Evolutionary conservation across 139 green algal species (phyloP).

Genomic region (Eudorina sp.): DNA sequence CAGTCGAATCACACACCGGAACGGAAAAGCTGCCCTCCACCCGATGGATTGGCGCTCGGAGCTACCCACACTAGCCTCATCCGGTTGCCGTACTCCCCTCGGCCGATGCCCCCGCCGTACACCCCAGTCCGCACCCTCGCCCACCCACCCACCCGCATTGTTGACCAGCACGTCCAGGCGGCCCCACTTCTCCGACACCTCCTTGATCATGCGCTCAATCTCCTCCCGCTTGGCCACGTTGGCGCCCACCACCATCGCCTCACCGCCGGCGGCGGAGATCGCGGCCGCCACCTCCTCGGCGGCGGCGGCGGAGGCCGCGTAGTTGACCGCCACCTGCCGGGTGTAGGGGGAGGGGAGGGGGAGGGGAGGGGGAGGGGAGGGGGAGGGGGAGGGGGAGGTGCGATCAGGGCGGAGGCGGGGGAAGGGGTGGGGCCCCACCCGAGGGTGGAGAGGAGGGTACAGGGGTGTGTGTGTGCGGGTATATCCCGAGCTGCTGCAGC

Average conservation of each 20-base stretch:
- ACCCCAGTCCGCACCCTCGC: too few species aligned
- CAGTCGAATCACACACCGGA: too few species aligned
- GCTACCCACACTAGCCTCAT: too few species aligned
- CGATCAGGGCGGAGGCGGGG: too few species aligned
- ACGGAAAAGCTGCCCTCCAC: too few species aligned
- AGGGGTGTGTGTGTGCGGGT: too few species aligned
- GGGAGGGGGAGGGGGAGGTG: neutral
- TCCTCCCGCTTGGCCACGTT: constrained; percentile 84
- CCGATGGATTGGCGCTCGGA: too few species aligned
- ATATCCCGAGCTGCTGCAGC: too few species aligned
- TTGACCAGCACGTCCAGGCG: constrained; percentile 98
- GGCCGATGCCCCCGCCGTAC: neutral
- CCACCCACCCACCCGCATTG: constrained; percentile 88
- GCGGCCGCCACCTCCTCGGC: constrained; percentile 89
- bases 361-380: neutral
- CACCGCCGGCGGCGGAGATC: constrained; percentile 76
- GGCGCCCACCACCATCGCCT: constrained; percentile 85
- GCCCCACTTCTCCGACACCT: constrained; percentile 86
- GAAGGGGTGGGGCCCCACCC: too few species aligned
- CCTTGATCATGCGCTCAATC: constrained; percentile 84
- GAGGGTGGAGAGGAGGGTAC: too few species aligned
- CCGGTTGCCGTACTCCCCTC: too few species aligned
- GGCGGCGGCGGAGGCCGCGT: constrained; percentile 75
- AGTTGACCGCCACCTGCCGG: constrained; percentile 89
- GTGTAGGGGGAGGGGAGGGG: neutral